These are phyloP conservation scores for Populus alba DNA, from an alignment of 345 rosid genomes.

Conservation along the genomic window DNA sequence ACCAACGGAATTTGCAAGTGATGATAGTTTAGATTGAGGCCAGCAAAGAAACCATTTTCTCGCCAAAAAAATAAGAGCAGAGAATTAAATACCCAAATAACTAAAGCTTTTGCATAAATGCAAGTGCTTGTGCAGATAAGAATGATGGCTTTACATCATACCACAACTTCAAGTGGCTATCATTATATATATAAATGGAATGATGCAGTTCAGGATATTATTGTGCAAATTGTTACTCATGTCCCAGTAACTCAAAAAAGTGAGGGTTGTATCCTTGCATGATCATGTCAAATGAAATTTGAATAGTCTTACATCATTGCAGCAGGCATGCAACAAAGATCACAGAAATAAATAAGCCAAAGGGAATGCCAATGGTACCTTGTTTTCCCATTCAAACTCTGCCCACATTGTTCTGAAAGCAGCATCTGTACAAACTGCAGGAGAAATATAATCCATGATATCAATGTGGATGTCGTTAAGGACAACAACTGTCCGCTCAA, in stretches of 20 bases:
- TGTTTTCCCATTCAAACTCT: conserved; percentile 99
- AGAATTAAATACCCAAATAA: not conserved
- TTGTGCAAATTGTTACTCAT: not conserved
- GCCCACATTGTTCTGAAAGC: conserved; percentile 99
- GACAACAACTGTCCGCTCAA: conserved; percentile 79
- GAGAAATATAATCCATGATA: conserved; percentile 97
- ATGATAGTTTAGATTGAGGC: not conserved
- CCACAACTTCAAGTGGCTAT: not conserved
- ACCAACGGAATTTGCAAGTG: not conserved
- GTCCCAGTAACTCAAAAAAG: not conserved
- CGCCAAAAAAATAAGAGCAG: not conserved
- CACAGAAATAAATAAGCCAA: not conserved
- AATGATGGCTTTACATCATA: not conserved
- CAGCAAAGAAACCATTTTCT: not conserved
- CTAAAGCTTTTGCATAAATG: not conserved
- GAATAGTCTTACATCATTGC: not conserved
- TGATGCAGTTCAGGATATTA: not conserved
- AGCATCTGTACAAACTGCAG: conserved; percentile 81
- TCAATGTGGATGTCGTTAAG: conserved; percentile 93
- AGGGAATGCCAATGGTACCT: conserved; percentile 44
- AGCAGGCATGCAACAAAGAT: not conserved
- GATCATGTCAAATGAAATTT: not conserved
- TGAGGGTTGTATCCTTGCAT: not conserved
- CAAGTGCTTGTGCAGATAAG: not conserved
- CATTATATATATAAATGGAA: not conserved